Conservation (phyloP, 306 rosid genomes). For the Coriaria nepalensis region DNA sequence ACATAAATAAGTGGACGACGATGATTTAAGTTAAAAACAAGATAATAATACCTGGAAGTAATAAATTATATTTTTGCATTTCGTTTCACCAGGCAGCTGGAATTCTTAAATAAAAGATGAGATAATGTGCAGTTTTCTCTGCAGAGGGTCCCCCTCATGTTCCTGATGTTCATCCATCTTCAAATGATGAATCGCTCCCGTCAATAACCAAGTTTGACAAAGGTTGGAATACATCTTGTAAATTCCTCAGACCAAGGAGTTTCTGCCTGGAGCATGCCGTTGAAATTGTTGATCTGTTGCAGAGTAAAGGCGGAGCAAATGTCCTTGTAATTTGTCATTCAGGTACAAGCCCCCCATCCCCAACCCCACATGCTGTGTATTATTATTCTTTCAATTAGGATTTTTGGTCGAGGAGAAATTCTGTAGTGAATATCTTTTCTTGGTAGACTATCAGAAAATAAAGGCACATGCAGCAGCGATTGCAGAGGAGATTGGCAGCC, state of each 20-base stretch:
- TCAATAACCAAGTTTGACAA: constrained; percentile 23
- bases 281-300: constrained; percentile 68
- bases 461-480: constrained; percentile 77
- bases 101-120: constrained; percentile 14
- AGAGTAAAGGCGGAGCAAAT: constrained; percentile 72
- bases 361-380: too few species aligned
- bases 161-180: constrained; percentile 24
- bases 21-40: too few species aligned
- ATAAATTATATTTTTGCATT: constrained; percentile 3
- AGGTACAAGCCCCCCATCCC: too few species aligned
- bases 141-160: constrained; percentile 35
- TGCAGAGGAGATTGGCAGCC: constrained; percentile 68
- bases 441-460: constrained; percentile 77
- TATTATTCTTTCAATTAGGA: not conserved
- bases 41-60: too few species aligned
- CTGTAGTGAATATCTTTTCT: too few species aligned
- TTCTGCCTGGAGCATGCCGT: constrained; percentile 92
- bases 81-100: constrained; percentile 6
- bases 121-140: constrained; percentile 22
- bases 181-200: constrained; percentile 25
- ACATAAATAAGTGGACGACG: too few species aligned
- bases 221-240: constrained; percentile 42
- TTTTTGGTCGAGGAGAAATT: not conserved
- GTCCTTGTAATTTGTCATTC: constrained; percentile 92
- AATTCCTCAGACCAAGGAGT: constrained; percentile 71